Percentiles rank a stretch among this genome's conserved stretches.
Evolutionary conservation across 495 filamentous ascomycete species (phyloP).

Genomic region (Tetracladium marchalianum): DNA sequence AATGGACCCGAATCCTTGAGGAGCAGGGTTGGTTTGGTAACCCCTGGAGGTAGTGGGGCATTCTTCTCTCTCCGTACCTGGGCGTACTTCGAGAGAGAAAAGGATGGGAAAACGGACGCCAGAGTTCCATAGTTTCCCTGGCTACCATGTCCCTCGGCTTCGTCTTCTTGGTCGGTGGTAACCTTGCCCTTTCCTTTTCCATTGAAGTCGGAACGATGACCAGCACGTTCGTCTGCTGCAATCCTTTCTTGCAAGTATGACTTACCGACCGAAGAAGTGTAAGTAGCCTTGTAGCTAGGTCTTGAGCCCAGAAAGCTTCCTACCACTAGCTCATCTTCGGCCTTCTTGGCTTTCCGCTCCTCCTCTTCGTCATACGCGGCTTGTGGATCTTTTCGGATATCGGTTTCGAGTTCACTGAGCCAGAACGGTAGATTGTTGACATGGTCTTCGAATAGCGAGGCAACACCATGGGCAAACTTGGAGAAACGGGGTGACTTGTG

Average conservation of each 20-base stretch:
- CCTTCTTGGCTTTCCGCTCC: constrained; percentile 62
- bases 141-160: neutral
- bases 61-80: constrained; percentile 35
- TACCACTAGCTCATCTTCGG: constrained; percentile 79
- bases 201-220: constrained; percentile 2
- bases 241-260: constrained; percentile 37
- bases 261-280: constrained; percentile 52
- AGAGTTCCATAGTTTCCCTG: constrained; percentile 36
- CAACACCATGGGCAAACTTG: constrained; percentile 92
- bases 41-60: constrained; percentile 62
- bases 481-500: constrained; percentile 84
- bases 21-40: constrained; percentile 71
- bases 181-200: neutral
- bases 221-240: constrained; percentile 8
- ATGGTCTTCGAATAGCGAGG: constrained; percentile 84
- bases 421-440: constrained; percentile 96
- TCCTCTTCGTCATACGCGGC: constrained; percentile 87
- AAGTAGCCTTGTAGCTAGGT: constrained; percentile 38
- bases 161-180: neutral
- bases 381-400: constrained; percentile 88
- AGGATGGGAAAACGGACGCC: constrained; percentile 56
- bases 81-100: constrained; percentile 63
- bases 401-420: constrained; percentile 79
- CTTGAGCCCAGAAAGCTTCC: constrained; percentile 64
- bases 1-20: constrained; percentile 90